Evolutionary conservation across 2,329 filamentous ascomycete species (phyloP).

Genomic region (Thelonectria rubi): DNA sequence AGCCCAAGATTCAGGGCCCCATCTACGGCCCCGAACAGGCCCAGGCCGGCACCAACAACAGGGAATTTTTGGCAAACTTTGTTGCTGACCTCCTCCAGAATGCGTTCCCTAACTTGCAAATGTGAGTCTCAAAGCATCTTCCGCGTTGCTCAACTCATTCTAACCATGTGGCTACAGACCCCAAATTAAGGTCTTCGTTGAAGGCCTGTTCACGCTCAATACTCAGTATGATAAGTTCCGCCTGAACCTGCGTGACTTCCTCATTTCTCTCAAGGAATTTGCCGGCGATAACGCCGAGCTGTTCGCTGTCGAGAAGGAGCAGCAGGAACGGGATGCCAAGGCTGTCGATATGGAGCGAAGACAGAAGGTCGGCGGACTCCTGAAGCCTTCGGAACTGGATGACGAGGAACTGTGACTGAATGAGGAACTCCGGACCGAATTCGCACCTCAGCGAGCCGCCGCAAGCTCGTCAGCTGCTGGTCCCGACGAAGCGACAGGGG

Average conservation of each 20-base stretch:
- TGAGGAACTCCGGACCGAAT: slow-evolving; percentile 72
- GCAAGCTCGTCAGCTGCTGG: slow-evolving; percentile 30
- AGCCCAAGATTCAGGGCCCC: slow-evolving; percentile 89
- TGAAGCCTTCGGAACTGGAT: slow-evolving; percentile 97
- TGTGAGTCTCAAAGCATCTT: slow-evolving; percentile 64
- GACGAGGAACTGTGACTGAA: slow-evolving; percentile 90
- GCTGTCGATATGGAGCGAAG: slow-evolving; percentile 89
- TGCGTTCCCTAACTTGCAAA: slow-evolving; percentile 91
- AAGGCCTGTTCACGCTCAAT: slow-evolving; percentile 87
- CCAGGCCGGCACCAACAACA: slow-evolving; percentile 83
- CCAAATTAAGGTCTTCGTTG: slow-evolving; percentile 91
- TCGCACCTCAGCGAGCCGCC: slow-evolving; percentile 52
- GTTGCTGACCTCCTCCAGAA: slow-evolving; percentile 85
- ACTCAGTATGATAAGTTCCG: slow-evolving; percentile 95
- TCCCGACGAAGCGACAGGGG: slow-evolving; percentile 40
- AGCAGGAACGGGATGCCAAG: slow-evolving; percentile 85
- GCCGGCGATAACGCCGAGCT: slow-evolving; percentile 94
- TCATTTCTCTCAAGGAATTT: slow-evolving; percentile 97
- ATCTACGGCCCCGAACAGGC: slow-evolving; percentile 90
- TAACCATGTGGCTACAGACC: slow-evolving; percentile 61
- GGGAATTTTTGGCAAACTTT: slow-evolving; percentile 89
- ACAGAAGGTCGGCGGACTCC: slow-evolving; percentile 92
- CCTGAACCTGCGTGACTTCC: slow-evolving; percentile 92
- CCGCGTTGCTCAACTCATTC: slow-evolving; percentile 24
- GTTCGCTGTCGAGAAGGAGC: slow-evolving; percentile 93